Conservation (phyloP, 139 green algal genomes). For the Chlamydomonas incerta region DNA sequence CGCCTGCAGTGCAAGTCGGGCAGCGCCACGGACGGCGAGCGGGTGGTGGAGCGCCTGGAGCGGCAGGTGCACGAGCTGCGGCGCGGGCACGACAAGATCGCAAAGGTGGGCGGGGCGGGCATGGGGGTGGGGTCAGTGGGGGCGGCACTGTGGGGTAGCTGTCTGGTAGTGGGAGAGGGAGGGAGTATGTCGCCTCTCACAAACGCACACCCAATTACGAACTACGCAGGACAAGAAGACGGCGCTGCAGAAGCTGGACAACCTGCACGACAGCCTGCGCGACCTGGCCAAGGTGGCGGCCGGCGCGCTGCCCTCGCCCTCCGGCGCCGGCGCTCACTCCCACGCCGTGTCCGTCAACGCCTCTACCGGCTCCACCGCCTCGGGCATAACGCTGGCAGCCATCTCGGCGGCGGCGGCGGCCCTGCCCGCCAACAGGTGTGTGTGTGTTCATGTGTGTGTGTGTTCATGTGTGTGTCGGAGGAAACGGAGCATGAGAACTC, state of each 20-base stretch:
- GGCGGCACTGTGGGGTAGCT: too few species aligned
- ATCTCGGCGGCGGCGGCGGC: not conserved
- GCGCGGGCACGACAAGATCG: slow-evolving; percentile 64
- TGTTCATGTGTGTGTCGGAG: too few species aligned
- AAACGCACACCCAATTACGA: too few species aligned
- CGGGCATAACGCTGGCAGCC: not conserved
- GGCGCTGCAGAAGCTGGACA: slow-evolving; percentile 52
- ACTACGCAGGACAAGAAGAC: slow-evolving; percentile 63
- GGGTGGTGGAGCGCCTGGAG: slow-evolving; percentile 45
- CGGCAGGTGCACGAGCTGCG: slow-evolving; percentile 60
- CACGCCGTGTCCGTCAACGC: not conserved
- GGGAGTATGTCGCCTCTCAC: too few species aligned
- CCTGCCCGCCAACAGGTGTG: not conserved
- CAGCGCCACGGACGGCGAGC: slow-evolving; percentile 18
- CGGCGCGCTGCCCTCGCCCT: not conserved
- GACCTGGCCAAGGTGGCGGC: slow-evolving; percentile 9
- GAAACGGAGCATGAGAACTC: too few species aligned
- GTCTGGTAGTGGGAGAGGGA: too few species aligned
- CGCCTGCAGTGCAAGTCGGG: slow-evolving; percentile 15
- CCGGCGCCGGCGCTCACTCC: not conserved
- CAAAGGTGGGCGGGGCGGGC: slow-evolving; percentile 19
- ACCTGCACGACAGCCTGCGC: slow-evolving; percentile 53
- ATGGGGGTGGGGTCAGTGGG: too few species aligned
- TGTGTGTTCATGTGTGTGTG: too few species aligned
- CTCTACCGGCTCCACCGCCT: not conserved